Base-by-base conservation (phyloP, 75 land plant species). In the Gnetum montanum region DNA sequence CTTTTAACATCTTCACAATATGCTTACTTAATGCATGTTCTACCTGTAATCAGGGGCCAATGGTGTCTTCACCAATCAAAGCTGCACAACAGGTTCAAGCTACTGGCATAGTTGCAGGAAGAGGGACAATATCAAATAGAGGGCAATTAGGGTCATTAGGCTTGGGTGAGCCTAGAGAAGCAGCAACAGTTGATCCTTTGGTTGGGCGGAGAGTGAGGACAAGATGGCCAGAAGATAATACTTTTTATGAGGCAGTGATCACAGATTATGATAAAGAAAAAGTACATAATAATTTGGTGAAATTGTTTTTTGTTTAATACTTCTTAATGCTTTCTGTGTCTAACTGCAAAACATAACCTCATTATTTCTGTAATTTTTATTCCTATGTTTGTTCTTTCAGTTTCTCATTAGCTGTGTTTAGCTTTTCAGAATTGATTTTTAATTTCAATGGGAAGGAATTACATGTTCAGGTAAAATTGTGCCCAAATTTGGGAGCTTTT, bases 211-310 rank as follows among this genome's bases (percentile, higher is more conserved):
- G 64, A 59, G 77, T 81, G 11, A 72, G 46, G 67, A 81, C 76
- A 57, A 29, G 84, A 37, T 81, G 84, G 84, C 84, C 84, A 43
- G 84, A 57, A 6, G 84, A 81, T 49, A 81, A 81, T 46, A 66
- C 38, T 22, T 78, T 78, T 44, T 81, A 81, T 48, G 84, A 81
- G 36, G 84, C 84, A 15, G 61, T 81, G 12, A 69, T 81, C 13
- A 73, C 69, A 10, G 77, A 77, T 58, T 77, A 69, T 50, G 52
- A 77, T 46, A 33, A 67, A 16, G 60, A 52, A 18, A 48, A 34
- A 63, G 71, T 69, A 45, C 19, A 15, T 34, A 33, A 11, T 49
- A 7, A 27, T n/a, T 56, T 34, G 19, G 12, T 23, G 16, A 24
- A 13, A 24, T 4, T 20, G 13, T 43, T 30, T 34, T 27, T 41